Conservation (phyloP, 352 stramenopile species). For the Pythium folliculosum region DNA sequence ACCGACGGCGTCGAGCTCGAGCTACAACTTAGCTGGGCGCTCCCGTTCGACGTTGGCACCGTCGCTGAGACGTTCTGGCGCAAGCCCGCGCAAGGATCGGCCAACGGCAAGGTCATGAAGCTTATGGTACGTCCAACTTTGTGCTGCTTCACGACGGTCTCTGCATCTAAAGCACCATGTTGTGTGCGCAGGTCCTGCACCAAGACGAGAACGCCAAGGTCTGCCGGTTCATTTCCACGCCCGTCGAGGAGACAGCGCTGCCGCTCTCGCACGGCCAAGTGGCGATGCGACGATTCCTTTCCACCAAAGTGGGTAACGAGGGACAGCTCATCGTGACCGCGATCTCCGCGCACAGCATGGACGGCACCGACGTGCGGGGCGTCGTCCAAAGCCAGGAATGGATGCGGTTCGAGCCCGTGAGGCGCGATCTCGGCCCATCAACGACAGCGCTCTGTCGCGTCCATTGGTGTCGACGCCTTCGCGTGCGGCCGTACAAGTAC, state of each 20-base stretch:
- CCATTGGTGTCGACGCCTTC: background rate
- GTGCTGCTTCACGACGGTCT: no score
- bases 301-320: background rate
- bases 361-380: background rate
- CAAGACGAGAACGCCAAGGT: background rate
- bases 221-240: slow-evolving; percentile 4
- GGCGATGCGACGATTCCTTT: background rate
- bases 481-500: background rate
- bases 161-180: no score
- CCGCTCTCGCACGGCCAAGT: slow-evolving; percentile 3
- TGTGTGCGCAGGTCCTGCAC: no score
- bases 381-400: background rate
- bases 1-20: background rate
- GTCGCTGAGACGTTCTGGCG: background rate
- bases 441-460: background rate
- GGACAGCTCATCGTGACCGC: no score
- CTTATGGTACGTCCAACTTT: background rate
- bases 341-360: background rate
- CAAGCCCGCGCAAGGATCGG: background rate
- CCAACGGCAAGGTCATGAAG: background rate
- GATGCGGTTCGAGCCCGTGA: background rate
- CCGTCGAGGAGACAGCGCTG: background rate
- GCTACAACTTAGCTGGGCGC: background rate
- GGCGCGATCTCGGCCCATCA: background rate
- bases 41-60: background rate